Evolutionary conservation across 164 flowering plant species (phyloP).

Genomic region (Umbellularia californica): DNA sequence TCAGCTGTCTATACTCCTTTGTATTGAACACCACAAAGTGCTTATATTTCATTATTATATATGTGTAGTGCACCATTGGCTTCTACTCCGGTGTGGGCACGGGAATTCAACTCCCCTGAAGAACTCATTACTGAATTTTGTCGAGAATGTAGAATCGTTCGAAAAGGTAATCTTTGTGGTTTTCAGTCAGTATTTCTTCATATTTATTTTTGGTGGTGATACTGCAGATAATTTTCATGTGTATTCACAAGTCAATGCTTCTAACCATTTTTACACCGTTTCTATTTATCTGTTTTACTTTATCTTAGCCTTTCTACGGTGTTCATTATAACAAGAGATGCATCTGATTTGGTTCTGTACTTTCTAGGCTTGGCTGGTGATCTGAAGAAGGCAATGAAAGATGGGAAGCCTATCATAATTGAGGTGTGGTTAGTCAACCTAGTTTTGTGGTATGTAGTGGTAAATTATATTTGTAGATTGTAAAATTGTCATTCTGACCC

Average conservation of each 20-base stretch:
- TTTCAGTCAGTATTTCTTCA: not conserved
- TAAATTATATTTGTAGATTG: not conserved
- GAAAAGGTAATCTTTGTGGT: slow-evolving; percentile 60
- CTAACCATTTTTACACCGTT: not conserved
- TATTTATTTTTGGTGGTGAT: not conserved
- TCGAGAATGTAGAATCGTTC: slow-evolving; percentile 94
- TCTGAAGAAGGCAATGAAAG: slow-evolving; percentile 98
- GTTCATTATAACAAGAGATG: slow-evolving; percentile 4
- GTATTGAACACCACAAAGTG: not conserved
- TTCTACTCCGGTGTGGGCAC: slow-evolving; percentile 94
- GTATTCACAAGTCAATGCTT: not conserved
- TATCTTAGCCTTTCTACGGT: not conserved
- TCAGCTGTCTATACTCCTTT: not conserved
- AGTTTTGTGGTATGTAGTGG: not conserved
- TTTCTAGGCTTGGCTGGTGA: slow-evolving; percentile 92
- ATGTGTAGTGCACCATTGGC: slow-evolving; percentile 77
- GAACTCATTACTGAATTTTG: slow-evolving; percentile 93
- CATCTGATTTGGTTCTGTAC: slow-evolving; percentile 12
- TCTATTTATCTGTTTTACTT: not conserved
- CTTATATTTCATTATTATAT: not conserved
- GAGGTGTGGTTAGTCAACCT: slow-evolving; percentile 51
- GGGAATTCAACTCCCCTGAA: slow-evolving; percentile 77
- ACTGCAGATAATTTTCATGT: no score
- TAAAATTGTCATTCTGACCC: not conserved
- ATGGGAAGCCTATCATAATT: slow-evolving; percentile 97